phyloP scores from a whole-genome alignment of 2,329 filamentous ascomycete species.

The Colletotrichum australisinense region DNA sequence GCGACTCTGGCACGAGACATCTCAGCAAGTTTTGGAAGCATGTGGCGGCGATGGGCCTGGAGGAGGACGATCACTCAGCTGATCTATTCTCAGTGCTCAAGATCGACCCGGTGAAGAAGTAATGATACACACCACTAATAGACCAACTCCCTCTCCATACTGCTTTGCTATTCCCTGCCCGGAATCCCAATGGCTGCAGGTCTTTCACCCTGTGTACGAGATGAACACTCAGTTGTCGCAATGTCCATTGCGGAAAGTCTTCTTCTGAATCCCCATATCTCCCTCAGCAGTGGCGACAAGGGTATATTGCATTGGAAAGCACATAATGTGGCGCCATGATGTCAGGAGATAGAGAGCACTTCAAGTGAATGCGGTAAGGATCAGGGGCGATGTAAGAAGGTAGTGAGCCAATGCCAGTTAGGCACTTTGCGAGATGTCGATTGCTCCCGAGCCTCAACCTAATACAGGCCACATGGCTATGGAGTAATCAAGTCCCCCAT shows the following conservation, averaged over 20 bases:
- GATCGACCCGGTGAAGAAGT: conserved; percentile 44
- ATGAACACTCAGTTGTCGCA: neutral
- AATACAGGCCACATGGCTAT: neutral
- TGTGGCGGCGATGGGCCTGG: conserved; percentile 75
- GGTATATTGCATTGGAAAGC: neutral
- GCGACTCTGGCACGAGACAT: conserved; percentile 85
- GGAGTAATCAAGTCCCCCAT: conserved; percentile 31
- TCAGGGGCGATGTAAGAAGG: neutral
- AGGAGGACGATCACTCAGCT: conserved; percentile 63
- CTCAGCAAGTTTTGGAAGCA: conserved; percentile 87
- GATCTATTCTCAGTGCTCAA: conserved; percentile 64
- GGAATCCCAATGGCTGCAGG: neutral
- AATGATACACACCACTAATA: neutral
- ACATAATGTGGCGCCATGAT: too few relatives aligned
- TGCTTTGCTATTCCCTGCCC: neutral
- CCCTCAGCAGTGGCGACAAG: neutral
- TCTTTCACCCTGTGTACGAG: neutral
- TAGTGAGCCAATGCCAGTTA: conserved; percentile 2
- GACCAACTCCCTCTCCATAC: neutral
- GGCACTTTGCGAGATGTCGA: conserved; percentile 1
- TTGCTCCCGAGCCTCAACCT: neutral
- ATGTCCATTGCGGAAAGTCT: neutral
- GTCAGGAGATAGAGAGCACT: neutral
- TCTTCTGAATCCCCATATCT: neutral
- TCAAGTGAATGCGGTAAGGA: neutral